phyloP scores from a whole-genome alignment of 2,329 filamentous ascomycete species.

The Aspergillus tamarii region DNA sequence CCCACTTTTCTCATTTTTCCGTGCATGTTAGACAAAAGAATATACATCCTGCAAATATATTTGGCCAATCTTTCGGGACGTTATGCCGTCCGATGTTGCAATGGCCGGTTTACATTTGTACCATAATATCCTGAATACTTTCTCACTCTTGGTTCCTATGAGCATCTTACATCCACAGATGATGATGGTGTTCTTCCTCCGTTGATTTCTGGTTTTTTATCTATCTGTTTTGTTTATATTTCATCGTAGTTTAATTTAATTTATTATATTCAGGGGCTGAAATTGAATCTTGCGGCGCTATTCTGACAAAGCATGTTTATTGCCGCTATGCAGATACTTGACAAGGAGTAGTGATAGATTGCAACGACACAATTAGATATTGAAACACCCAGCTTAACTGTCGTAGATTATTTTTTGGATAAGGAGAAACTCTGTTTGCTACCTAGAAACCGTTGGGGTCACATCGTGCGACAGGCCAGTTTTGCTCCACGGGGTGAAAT shows the following conservation, averaged over 20 bases:
- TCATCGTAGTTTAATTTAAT: no score
- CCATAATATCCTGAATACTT: neutral
- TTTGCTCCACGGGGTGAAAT: neutral
- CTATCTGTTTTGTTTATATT: neutral
- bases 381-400: neutral
- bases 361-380: neutral
- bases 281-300: neutral
- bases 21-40: slow-evolving; percentile 13
- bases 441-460: neutral
- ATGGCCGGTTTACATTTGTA: neutral
- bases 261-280: neutral
- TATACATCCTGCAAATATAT: neutral
- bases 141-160: neutral
- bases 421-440: neutral
- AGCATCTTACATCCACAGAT: neutral
- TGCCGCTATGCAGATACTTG: neutral
- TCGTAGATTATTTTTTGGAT: neutral
- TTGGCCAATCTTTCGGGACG: neutral
- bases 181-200: neutral
- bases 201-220: neutral
- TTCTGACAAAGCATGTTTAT: neutral
- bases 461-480: neutral
- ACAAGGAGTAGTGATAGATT: neutral
- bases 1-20: slow-evolving; percentile 2
- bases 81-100: neutral